Base-by-base conservation (phyloP, 1,284 basidiomycete genomes). In the Earliella scabrosa region DNA sequence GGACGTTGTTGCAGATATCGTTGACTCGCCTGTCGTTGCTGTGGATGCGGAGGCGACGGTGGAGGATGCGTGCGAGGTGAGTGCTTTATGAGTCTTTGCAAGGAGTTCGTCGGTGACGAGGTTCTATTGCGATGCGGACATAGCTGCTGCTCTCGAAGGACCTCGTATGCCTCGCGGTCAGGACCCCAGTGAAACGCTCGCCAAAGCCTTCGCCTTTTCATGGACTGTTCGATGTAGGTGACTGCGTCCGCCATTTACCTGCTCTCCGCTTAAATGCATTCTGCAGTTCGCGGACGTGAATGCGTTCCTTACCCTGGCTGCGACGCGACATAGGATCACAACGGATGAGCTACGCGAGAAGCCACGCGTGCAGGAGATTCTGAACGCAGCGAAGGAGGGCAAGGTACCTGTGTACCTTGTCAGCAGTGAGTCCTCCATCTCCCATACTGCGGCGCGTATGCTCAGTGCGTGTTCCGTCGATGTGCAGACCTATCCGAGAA, bases 31-130 rank as follows among this genome's bases (percentile, higher is more conserved):
- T 2, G 77, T 91, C 44, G 79, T 88, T 20, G 73, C 76, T 20
- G 79, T 92, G 9, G 85, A 87, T 52, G 82, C 81, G 13, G 82
- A 87, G 38, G 83, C 78, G 3, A 85, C 80, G 45, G 90, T 92
- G 13, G 90, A 92, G 68, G 86, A 89, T 40, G 90, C 90, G 14
- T 92, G 90, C 66, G 89, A 91, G 63, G 90, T 87, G 66, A 63
- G 81, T 73, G 29, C n/a, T n/a, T n/a, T n/a, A n/a, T 31, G 29
- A 6, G 29, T 31, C 29, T 31, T 31, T n/a, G n/a, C n/a, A n/a
- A n/a, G n/a, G n/a, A n/a, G n/a, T n/a, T n/a, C n/a, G n/a, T n/a
- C n/a, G n/a, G n/a, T n/a, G n/a, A n/a, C n/a, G n/a, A n/a, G n/a
- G n/a, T n/a, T n/a, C n/a, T n/a, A n/a, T n/a, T n/a, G n/a, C n/a